Evolutionary conservation across 768 basidiomycete genomes (phyloP).

Genomic region (Amanita fuliginea): DNA sequence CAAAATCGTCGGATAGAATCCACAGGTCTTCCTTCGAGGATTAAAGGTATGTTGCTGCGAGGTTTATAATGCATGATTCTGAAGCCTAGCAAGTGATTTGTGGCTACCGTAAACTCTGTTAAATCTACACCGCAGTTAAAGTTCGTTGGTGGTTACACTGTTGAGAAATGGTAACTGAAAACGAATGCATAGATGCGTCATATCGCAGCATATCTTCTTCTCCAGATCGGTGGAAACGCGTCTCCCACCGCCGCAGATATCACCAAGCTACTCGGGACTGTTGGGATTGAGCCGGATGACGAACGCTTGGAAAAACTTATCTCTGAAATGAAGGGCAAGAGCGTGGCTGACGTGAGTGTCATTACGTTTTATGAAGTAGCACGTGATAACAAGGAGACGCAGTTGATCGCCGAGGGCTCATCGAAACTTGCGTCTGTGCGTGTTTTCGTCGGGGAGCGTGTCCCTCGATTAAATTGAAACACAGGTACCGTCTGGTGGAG

Average conservation of each 20-base stretch:
- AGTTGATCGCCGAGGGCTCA: slow-evolving; percentile 90
- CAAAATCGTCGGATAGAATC: slow-evolving; percentile 70
- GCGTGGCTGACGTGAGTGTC: slow-evolving; percentile 59
- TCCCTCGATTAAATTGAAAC: not conserved
- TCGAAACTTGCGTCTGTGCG: slow-evolving; percentile 89
- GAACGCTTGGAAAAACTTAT: slow-evolving; percentile 73
- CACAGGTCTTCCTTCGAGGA: slow-evolving; percentile 89
- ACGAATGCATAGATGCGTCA: slow-evolving; percentile 60
- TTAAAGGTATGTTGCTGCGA: slow-evolving; percentile 51
- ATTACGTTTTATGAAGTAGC: slow-evolving; percentile 3
- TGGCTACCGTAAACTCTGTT: slow-evolving; percentile 60
- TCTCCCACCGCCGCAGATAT: slow-evolving; percentile 80
- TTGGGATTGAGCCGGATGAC: slow-evolving; percentile 84
- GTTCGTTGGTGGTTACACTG: slow-evolving; percentile 19
- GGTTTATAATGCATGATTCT: not conserved
- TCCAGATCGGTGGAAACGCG: slow-evolving; percentile 88
- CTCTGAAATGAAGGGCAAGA: slow-evolving; percentile 86
- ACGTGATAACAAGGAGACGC: slow-evolving; percentile 1
- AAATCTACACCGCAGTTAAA: slow-evolving; percentile 25
- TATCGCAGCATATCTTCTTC: slow-evolving; percentile 94
- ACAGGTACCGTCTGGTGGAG: slow-evolving; percentile 80
- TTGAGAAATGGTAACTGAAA: not conserved
- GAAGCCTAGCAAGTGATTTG: slow-evolving; percentile 59
- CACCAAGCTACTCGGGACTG: slow-evolving; percentile 75
- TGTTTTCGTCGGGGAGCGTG: not conserved